phyloP scores from a whole-genome alignment of 148 eudicot species.

The Amaranthus cruentus region DNA sequence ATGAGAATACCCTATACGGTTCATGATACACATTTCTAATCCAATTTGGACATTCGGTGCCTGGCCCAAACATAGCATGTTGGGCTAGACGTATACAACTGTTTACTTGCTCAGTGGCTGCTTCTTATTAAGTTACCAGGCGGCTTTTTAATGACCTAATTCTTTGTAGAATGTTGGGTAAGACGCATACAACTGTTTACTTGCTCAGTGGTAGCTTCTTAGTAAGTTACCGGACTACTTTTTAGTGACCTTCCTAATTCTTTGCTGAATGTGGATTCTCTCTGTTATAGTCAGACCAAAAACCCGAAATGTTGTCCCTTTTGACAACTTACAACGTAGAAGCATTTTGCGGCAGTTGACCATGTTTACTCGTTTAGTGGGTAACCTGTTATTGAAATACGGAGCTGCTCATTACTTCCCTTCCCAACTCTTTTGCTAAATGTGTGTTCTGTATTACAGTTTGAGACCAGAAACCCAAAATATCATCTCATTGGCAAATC shows the following conservation, averaged over 20 bases:
- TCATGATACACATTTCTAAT: too few species aligned
- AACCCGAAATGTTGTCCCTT: conserved; percentile 53
- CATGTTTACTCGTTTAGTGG: not conserved
- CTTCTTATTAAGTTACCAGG: too few species aligned
- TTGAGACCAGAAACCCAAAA: conserved; percentile 67
- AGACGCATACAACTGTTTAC: too few species aligned
- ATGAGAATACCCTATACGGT: too few species aligned
- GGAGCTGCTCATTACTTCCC: not conserved
- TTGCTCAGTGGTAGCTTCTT: not conserved
- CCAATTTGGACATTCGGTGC: too few species aligned
- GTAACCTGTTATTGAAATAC: not conserved
- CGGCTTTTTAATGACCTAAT: too few species aligned
- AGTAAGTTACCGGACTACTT: not conserved
- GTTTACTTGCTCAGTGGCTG: too few species aligned
- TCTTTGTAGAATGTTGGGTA: too few species aligned
- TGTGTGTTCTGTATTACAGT: conserved; percentile 29
- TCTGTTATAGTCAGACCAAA: conserved; percentile 50
- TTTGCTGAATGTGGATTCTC: conserved; percentile 11
- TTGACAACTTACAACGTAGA: conserved; percentile 15
- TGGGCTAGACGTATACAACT: too few species aligned
- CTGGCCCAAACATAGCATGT: too few species aligned
- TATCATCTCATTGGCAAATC: conserved; percentile 56
- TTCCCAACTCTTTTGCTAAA: conserved; percentile 3
- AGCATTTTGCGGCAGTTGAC: too few species aligned
- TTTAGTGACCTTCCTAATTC: not conserved